These are phyloP conservation scores for Tuber melanosporum DNA, from an alignment of 495 filamentous ascomycete species.

Conservation along the genomic window DNA sequence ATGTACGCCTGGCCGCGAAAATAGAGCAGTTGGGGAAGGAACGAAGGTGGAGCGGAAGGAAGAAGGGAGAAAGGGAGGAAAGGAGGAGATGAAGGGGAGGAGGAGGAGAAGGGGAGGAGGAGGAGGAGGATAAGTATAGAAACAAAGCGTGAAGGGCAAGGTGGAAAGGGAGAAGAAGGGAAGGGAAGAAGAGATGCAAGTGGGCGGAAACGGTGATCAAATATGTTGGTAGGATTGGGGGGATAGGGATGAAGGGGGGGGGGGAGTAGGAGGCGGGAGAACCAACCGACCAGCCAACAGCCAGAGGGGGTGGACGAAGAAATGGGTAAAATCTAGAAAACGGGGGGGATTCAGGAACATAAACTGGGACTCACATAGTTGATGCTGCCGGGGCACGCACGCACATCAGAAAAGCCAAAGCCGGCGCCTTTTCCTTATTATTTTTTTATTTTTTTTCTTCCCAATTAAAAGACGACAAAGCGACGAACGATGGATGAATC, in stretches of 20 bases:
- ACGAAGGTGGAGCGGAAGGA: not conserved
- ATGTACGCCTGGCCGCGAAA: conserved; percentile 16
- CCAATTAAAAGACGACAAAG: not conserved
- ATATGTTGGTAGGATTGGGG: conserved; percentile 2
- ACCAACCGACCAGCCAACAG: not conserved
- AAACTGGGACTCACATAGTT: not conserved
- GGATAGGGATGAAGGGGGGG: conserved; percentile 10
- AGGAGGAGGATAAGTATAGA: conserved; percentile 6
- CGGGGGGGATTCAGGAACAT: not conserved
- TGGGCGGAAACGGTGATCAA: not conserved
- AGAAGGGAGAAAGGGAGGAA: not conserved
- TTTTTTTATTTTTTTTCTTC: not conserved
- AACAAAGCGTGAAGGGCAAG: not conserved
- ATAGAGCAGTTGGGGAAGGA: not conserved
- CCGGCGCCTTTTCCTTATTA: not conserved
- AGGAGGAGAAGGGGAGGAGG: not conserved
- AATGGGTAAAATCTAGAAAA: not conserved
- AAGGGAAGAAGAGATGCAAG: not conserved
- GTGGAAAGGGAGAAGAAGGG: not conserved
- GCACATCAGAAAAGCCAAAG: not conserved
- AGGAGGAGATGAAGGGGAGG: not conserved
- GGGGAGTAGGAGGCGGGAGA: not conserved
- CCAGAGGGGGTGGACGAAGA: not conserved
- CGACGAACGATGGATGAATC: not conserved
- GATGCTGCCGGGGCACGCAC: not conserved